These are phyloP conservation scores for Ascosphaera pollenicola DNA, from an alignment of 2,329 filamentous ascomycete species.

Conservation along the genomic window DNA sequence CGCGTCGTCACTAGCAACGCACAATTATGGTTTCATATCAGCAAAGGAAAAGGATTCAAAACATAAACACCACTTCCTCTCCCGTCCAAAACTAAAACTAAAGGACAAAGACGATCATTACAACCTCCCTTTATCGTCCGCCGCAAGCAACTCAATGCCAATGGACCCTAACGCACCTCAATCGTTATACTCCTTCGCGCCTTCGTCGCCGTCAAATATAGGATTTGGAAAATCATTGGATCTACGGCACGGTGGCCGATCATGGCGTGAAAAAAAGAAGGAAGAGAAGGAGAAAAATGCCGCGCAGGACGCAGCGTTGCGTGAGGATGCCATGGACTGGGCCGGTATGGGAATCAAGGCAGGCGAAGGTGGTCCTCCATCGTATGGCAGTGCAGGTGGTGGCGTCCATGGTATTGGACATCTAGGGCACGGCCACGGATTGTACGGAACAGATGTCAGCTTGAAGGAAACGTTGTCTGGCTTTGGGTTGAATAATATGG, in stretches of 20 bases:
- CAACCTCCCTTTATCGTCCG: slow-evolving; percentile 38
- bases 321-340: slow-evolving; percentile 15
- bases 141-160: slow-evolving; percentile 40
- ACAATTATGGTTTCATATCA: slow-evolving; percentile 2
- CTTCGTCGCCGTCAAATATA: slow-evolving; percentile 36
- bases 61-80: slow-evolving; percentile 40
- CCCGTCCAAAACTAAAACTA: slow-evolving; percentile 41
- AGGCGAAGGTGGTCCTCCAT: slow-evolving; percentile 9
- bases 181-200: slow-evolving; percentile 43
- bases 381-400: slow-evolving; percentile 6
- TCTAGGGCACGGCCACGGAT: neutral
- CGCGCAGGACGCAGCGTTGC: slow-evolving; percentile 4
- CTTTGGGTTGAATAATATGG: slow-evolving; percentile 48
- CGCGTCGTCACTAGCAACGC: slow-evolving; percentile 26
- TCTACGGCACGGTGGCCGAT: slow-evolving; percentile 53
- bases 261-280: slow-evolving; percentile 59
- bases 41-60: slow-evolving; percentile 17
- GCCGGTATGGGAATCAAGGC: slow-evolving; percentile 12
- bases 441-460: slow-evolving; percentile 13
- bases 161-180: slow-evolving; percentile 40
- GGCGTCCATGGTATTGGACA: neutral
- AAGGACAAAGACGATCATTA: slow-evolving; percentile 38
- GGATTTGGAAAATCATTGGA: slow-evolving; percentile 62
- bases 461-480: slow-evolving; percentile 21
- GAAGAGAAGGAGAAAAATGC: slow-evolving; percentile 33